Percentiles rank a stretch among this genome's conserved stretches.
These are phyloP conservation scores for Pichia californica DNA, from an alignment of 805 yeast genomes.

Conservation along the genomic window DNA sequence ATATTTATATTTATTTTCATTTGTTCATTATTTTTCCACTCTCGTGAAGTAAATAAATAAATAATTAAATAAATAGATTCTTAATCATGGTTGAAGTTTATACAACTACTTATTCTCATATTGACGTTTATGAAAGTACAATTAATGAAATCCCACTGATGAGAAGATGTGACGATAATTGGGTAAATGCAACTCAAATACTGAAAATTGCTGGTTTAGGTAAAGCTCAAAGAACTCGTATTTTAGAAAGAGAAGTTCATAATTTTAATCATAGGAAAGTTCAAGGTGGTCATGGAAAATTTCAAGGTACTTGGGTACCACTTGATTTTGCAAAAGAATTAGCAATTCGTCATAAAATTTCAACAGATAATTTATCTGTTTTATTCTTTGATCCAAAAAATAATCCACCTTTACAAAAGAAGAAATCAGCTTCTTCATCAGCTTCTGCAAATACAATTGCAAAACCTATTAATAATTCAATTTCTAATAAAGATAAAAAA, in stretches of 20 bases:
- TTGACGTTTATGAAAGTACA: constrained; percentile 55
- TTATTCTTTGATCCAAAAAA: constrained; percentile 47
- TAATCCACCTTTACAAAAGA: constrained; percentile 37
- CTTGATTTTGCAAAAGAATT: constrained; percentile 54
- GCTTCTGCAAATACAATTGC: neutral
- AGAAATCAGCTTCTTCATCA: constrained; percentile 22
- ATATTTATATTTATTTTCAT: too few relatives aligned
- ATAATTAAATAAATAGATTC: too few relatives aligned
- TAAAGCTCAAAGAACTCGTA: constrained; percentile 71
- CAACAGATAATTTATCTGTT: constrained; percentile 46
- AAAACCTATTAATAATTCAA: neutral
- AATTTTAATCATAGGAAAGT: constrained; percentile 62
- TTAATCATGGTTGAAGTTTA: constrained; percentile 19
- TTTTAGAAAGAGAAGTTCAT: constrained; percentile 70
- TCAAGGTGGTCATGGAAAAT: constrained; percentile 81
- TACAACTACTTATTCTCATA: constrained; percentile 43
- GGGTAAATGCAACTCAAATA: constrained; percentile 89
- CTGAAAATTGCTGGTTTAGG: constrained; percentile 72
- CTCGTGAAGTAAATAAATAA: too few relatives aligned
- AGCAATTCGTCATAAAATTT: constrained; percentile 45
- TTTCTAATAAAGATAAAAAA: constrained; percentile 12
- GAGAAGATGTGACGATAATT: constrained; percentile 86
- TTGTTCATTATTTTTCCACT: neutral
- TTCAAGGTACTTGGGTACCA: constrained; percentile 87
- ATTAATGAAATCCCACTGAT: constrained; percentile 71